Evolutionary conservation across 2,329 filamentous ascomycete species (phyloP).

Genomic region (Ustulina deusta): DNA sequence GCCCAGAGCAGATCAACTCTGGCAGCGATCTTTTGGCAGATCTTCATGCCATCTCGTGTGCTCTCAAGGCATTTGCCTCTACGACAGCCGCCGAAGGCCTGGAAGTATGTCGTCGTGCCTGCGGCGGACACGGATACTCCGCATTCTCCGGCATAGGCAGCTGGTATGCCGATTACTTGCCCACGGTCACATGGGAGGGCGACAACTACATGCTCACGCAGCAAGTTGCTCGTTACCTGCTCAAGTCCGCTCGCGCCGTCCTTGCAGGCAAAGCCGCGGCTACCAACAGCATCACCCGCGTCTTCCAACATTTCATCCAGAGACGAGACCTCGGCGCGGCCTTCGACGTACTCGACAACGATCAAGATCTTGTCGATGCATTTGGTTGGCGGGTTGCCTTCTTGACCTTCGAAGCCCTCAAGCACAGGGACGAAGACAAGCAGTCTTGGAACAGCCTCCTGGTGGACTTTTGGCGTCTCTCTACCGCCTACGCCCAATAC

Average conservation of each 20-base stretch:
- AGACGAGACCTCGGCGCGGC: constrained; percentile 8
- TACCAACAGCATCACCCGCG: constrained; percentile 7
- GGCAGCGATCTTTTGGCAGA: constrained; percentile 11
- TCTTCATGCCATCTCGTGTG: constrained; percentile 15
- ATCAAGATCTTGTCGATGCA: constrained; percentile 15
- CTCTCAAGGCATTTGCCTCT: constrained; percentile 10
- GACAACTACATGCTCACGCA: constrained; percentile 20
- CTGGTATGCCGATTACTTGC: constrained; percentile 15
- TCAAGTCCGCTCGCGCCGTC: constrained; percentile 12
- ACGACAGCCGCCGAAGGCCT: constrained; percentile 13
- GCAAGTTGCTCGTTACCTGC: constrained; percentile 15
- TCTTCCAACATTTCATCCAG: constrained; percentile 5
- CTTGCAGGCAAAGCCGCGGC: constrained; percentile 2
- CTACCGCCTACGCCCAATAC: constrained; percentile 12
- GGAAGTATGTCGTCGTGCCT: constrained; percentile 13
- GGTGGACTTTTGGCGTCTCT: constrained; percentile 14
- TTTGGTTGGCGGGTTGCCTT: constrained; percentile 14
- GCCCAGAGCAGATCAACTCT: constrained; percentile 12
- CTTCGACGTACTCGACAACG: constrained; percentile 11
- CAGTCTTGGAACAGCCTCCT: constrained; percentile 19
- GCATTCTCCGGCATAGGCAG: constrained; percentile 15
- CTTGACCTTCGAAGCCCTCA: constrained; percentile 14
- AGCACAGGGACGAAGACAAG: constrained; percentile 9
- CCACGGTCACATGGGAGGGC: constrained; percentile 13
- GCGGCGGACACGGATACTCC: constrained; percentile 15